These are phyloP conservation scores for Fraxinus quadrangulata DNA, from an alignment of 257 asterid genomes.

Conservation along the genomic window DNA sequence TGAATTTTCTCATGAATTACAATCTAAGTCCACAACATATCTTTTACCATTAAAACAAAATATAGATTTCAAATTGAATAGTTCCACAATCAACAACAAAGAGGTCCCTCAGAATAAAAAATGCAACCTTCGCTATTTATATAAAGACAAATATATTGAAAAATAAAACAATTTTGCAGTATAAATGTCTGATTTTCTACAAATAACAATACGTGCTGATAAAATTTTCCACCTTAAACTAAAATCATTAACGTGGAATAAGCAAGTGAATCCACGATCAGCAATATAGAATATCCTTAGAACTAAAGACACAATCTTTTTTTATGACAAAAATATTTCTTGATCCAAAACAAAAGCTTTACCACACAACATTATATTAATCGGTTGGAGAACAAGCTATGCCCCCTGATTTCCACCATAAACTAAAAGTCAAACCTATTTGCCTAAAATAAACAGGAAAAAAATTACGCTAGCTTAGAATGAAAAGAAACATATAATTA, in stretches of 20 bases:
- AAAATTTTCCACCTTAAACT: not conserved
- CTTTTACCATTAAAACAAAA: not conserved
- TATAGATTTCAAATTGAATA: not conserved
- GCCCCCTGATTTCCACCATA: not conserved
- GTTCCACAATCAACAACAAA: not conserved
- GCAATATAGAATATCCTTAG: not conserved
- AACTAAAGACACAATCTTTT: not conserved
- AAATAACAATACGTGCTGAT: not conserved
- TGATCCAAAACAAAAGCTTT: not conserved
- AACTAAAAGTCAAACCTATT: not conserved
- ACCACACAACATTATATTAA: no score
- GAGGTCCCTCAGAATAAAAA: not conserved
- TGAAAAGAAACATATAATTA: slow-evolving; percentile 8
- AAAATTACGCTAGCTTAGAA: not conserved
- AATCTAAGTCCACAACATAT: not conserved
- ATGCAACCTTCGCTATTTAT: not conserved
- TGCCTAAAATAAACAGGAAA: not conserved
- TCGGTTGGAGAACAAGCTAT: not conserved
- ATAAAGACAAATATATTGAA: not conserved
- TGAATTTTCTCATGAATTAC: not conserved
- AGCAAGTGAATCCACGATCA: not conserved
- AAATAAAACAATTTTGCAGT: not conserved
- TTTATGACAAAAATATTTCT: not conserved
- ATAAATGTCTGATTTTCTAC: not conserved
- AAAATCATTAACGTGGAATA: not conserved